Percentiles rank a stretch among this genome's conserved stretches.
These are phyloP conservation scores for Triticum urartu DNA, from an alignment of 176 grass and related monocot genomes.

Conservation along the genomic window DNA sequence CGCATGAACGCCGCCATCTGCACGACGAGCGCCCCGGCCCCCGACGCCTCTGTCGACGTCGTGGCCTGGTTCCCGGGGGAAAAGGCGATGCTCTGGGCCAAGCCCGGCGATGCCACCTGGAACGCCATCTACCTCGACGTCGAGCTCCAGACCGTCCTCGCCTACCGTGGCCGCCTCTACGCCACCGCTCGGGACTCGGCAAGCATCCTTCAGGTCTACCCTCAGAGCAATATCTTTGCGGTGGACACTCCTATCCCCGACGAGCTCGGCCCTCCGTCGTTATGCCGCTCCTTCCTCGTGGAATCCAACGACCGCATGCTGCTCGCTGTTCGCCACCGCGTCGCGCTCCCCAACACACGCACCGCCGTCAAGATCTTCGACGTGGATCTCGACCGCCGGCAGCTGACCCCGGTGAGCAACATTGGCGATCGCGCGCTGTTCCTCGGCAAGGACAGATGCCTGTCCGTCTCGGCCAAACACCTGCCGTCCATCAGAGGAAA, in stretches of 20 bases:
- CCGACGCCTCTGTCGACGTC: neutral
- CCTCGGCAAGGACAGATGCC: neutral
- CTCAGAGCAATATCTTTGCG: neutral
- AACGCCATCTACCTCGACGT: neutral
- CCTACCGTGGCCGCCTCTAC: constrained; percentile 20
- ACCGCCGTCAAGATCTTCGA: neutral
- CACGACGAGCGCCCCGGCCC: neutral
- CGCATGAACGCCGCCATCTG: constrained; percentile 8
- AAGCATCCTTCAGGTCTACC: neutral
- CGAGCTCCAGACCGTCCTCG: neutral
- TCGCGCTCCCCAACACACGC: neutral
- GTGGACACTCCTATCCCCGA: neutral
- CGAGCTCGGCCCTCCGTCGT: neutral
- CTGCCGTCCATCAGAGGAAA: constrained; percentile 1
- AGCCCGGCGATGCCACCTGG: neutral
- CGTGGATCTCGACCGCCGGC: neutral
- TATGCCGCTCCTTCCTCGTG: neutral
- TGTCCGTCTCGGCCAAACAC: neutral
- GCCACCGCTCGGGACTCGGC: neutral
- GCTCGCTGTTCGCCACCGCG: neutral
- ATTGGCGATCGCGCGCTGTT: constrained; percentile 19
- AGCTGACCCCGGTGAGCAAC: neutral
- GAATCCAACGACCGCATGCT: neutral
- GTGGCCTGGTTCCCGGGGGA: constrained; percentile 22
- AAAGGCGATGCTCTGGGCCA: constrained; percentile 1